Evolutionary conservation across 129 eudicot species (phyloP).

Genomic region (Lactuca sativa): DNA sequence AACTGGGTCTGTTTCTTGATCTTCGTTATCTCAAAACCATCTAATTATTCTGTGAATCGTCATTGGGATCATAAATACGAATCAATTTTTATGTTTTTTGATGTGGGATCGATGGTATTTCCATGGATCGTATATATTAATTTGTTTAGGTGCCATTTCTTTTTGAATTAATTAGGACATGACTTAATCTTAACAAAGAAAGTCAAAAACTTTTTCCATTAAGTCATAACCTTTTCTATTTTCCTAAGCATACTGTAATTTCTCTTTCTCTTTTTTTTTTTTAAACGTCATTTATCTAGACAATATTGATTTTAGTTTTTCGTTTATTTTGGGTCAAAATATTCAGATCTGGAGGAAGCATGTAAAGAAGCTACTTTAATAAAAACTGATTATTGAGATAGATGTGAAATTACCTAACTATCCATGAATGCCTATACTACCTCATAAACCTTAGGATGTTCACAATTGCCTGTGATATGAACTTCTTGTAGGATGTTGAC

Average conservation of each 20-base stretch:
- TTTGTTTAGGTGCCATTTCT: background rate
- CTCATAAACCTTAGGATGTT: constrained; percentile 21
- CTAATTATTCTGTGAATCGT: background rate
- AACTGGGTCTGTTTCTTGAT: background rate
- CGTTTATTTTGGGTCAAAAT: no score
- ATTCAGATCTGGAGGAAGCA: no score
- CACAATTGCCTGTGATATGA: constrained; percentile 26
- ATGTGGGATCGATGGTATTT: constrained; percentile 13
- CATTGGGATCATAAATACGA: background rate
- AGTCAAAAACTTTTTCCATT: background rate
- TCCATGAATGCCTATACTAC: background rate
- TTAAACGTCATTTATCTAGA: no score
- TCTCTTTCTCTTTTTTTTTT: no score
- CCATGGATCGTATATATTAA: background rate
- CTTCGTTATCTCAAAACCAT: constrained; percentile 10
- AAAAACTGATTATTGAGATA: background rate
- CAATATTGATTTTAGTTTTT: no score
- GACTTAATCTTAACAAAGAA: no score
- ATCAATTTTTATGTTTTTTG: background rate
- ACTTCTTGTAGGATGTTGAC: constrained; percentile 71
- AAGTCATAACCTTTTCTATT: no score
- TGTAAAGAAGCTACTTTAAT: background rate
- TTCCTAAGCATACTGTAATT: no score
- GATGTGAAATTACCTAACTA: background rate
- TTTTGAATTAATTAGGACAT: background rate